These are phyloP conservation scores for Elongisporangium senticosum DNA, from an alignment of 352 stramenopile genomes.

Conservation along the genomic window DNA sequence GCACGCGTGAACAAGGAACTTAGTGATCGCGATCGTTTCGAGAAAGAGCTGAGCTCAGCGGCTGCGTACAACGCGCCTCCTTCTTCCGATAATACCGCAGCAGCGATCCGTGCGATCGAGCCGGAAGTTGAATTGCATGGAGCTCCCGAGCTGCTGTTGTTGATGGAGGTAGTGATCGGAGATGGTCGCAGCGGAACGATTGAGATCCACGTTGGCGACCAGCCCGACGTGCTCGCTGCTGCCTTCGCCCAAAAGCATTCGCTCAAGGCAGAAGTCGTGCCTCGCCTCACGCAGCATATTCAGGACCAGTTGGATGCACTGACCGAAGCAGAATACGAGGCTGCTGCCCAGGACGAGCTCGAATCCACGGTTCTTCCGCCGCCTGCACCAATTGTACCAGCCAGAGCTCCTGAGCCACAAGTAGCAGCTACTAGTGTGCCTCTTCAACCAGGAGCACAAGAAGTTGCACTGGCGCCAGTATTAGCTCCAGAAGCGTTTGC, in stretches of 20 bases:
- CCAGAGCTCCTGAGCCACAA: background rate
- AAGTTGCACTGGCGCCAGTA: slow-evolving; percentile 1
- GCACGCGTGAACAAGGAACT: slow-evolving; percentile 30
- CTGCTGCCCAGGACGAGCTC: slow-evolving; percentile 9
- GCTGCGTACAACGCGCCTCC: slow-evolving; percentile 1
- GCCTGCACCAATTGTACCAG: background rate
- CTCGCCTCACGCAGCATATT: slow-evolving; percentile 52
- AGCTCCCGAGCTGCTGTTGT: slow-evolving; percentile 39
- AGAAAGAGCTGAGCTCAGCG: slow-evolving; percentile 22
- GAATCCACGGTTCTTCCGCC: background rate
- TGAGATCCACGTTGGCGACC: slow-evolving; percentile 50
- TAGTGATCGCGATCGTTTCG: slow-evolving; percentile 33
- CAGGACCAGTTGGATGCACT: slow-evolving; percentile 47
- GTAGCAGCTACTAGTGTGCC: background rate
- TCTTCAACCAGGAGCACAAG: background rate
- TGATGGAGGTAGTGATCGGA: slow-evolving; percentile 77
- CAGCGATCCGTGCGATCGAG: background rate
- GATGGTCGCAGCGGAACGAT: slow-evolving; percentile 66
- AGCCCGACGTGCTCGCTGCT: slow-evolving; percentile 33
- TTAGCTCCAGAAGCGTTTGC: background rate
- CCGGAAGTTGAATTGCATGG: slow-evolving; percentile 3
- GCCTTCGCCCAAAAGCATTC: slow-evolving; percentile 47
- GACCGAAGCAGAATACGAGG: slow-evolving; percentile 18
- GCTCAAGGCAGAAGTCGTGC: slow-evolving; percentile 41
- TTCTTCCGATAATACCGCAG: background rate